phyloP scores from a whole-genome alignment of 2,329 filamentous ascomycete species.

The Emericellopsis atlantica region DNA sequence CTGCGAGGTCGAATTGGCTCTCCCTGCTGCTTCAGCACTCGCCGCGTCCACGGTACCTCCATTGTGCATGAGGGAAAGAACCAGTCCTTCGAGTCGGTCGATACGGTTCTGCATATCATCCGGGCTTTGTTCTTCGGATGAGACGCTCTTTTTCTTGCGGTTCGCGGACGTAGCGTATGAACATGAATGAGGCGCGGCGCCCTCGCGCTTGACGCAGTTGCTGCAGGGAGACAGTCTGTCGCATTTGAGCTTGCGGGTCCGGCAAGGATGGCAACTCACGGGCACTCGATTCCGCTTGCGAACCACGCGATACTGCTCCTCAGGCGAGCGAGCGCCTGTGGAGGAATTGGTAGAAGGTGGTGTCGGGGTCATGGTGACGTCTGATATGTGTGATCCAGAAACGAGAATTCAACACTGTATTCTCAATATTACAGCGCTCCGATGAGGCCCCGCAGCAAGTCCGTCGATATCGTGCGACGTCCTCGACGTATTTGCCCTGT shows the following conservation, averaged over 20 bases:
- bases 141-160: constrained; percentile 59
- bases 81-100: constrained; percentile 83
- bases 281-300: constrained; percentile 87
- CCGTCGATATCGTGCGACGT: no score
- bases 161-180: constrained; percentile 63
- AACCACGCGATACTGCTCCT: constrained; percentile 77
- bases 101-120: constrained; percentile 99
- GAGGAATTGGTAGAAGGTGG: constrained; percentile 70
- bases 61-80: constrained; percentile 88
- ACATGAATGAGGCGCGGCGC: constrained; percentile 68
- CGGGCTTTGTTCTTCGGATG: constrained; percentile 47
- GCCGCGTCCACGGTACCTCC: constrained; percentile 39
- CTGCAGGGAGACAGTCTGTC: constrained; percentile 85
- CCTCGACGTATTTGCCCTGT: no score
- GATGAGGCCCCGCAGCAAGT: no score
- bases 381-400: neutral
- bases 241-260: constrained; percentile 93
- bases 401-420: no score
- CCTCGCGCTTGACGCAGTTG: constrained; percentile 86
- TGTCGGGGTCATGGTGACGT: constrained; percentile 54
- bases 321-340: constrained; percentile 64
- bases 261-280: constrained; percentile 81
- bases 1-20: constrained; percentile 19
- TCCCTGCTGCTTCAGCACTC: constrained; percentile 17
- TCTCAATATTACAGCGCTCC: no score